Evolutionary conservation across 1,284 basidiomycete species (phyloP), one percentile per base, ranked within the genome.

Genomic region (Cerioporus squamosus): DNA sequence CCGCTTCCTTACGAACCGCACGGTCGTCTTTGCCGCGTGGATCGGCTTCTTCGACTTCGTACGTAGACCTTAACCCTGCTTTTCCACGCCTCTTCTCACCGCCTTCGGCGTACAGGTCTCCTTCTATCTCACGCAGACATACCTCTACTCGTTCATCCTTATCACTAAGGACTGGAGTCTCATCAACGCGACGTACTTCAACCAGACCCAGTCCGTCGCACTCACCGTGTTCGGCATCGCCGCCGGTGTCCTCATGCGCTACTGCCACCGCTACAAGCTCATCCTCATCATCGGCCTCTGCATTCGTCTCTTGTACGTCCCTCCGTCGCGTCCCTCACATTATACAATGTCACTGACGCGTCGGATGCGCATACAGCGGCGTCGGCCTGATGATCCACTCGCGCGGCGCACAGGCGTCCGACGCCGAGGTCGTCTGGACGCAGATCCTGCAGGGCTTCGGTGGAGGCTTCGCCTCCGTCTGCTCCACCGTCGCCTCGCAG

Each of bases 391-490:
- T 91, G 89, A 82, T 91, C 64, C 85, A 85, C 73, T 89, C 87
- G 23, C 84, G 85, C 47, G 86, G 84, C 49, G 84, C 84, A 7
- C 75, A 83, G 44, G 86, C 81, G 2, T 84, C 83, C 45, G 81
- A 82, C 49, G 81, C 79, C 1, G 85, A 85, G 66, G 73, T 88
- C 43, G 83, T 91, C 24, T 82, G 85, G 79, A 87, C 86, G 36
- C 89, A 93, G 70, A 75, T 94, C 50, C 76, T 93, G 38, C 90
- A 93, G 74, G 91, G 91, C 52, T 75, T 89, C 15, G 92, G 91
- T 14, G 92, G 91, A 23, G 94, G 93, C 22, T 83, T 94, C 62
- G 87, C 91, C 1, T 82, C 88, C 1, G 79, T 88, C 47, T 76
- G 87, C 8, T 78, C 83, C 5, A 90, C 91, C 71, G 88, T 94